Percentiles rank a stretch among this genome's conserved stretches.
phyloP scores from a whole-genome alignment of 75 land plant genomes.

The Isoetes taiwanensis region DNA sequence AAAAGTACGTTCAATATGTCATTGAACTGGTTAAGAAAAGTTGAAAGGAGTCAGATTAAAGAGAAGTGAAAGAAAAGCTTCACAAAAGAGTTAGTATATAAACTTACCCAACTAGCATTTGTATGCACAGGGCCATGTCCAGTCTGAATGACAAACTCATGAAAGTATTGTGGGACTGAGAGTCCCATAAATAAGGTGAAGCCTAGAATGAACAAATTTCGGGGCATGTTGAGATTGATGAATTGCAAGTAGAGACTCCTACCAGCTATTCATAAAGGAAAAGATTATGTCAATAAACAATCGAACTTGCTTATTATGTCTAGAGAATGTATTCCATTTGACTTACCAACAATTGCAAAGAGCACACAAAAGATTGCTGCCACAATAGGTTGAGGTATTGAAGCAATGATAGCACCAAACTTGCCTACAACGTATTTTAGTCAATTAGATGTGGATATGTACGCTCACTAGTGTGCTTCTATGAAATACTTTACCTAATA shows the following conservation, averaged over 20 bases:
- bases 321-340: neutral
- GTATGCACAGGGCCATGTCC: slow-evolving; percentile 74
- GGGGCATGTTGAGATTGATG: slow-evolving; percentile 54
- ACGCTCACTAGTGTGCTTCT: no score
- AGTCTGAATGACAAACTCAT: slow-evolving; percentile 22
- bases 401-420: slow-evolving; percentile 86
- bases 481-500: slow-evolving; percentile 72
- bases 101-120: slow-evolving; percentile 53
- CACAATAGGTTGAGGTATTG: slow-evolving; percentile 67
- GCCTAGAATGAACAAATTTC: slow-evolving; percentile 60
- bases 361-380: slow-evolving; percentile 72
- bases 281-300: neutral
- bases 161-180: slow-evolving; percentile 63
- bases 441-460: no score
- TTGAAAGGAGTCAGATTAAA: neutral
- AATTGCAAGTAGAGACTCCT: slow-evolving; percentile 64
- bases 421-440: slow-evolving; percentile 71
- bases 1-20: slow-evolving; percentile 67
- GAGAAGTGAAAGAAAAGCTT: neutral
- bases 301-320: neutral
- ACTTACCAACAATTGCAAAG: slow-evolving; percentile 78
- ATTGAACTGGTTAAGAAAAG: slow-evolving; percentile 59
- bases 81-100: neutral
- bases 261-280: slow-evolving; percentile 30
- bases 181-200: slow-evolving; percentile 59